phyloP scores from a whole-genome alignment of 2,329 filamentous ascomycete genomes.

The Monosporascus sp. region DNA sequence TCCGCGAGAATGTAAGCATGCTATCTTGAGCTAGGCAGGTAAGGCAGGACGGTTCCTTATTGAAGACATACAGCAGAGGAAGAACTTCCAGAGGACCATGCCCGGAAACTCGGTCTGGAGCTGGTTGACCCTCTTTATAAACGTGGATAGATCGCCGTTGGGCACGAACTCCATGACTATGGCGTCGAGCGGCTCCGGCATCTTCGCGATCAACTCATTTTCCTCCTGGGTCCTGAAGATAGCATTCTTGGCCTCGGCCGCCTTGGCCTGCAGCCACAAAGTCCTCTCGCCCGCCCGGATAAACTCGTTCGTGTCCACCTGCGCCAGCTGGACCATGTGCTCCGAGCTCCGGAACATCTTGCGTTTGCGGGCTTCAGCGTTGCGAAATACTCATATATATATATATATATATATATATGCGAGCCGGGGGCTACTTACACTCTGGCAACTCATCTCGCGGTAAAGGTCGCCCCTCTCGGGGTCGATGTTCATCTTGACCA shows the following conservation, averaged over 20 bases:
- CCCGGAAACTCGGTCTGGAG: conserved; percentile 5
- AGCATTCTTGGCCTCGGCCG: not conserved
- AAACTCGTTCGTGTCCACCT: not conserved
- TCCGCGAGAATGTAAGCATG: not conserved
- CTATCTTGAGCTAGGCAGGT: not conserved
- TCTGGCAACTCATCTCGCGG: not conserved
- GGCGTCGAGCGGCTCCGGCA: not conserved
- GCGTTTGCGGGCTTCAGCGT: too few species aligned
- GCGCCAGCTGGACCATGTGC: not conserved
- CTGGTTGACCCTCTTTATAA: conserved; percentile 4
- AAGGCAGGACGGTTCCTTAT: too few species aligned
- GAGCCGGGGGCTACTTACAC: not conserved
- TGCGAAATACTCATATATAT: too few species aligned
- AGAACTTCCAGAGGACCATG: conserved; percentile 10
- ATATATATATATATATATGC: not conserved
- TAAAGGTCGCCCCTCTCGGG: not conserved
- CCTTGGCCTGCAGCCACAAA: not conserved
- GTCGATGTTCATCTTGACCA: not conserved
- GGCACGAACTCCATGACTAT: conserved; percentile 13
- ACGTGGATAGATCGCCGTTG: conserved; percentile 6
- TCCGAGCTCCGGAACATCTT: not conserved
- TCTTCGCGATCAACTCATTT: not conserved
- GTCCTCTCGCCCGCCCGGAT: not conserved
- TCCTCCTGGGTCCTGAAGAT: conserved; percentile 4
- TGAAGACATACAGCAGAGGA: conserved; percentile 10